These are phyloP conservation scores for Debaryomyces hansenii DNA, from an alignment of 805 yeast species.

Conservation along the genomic window DNA sequence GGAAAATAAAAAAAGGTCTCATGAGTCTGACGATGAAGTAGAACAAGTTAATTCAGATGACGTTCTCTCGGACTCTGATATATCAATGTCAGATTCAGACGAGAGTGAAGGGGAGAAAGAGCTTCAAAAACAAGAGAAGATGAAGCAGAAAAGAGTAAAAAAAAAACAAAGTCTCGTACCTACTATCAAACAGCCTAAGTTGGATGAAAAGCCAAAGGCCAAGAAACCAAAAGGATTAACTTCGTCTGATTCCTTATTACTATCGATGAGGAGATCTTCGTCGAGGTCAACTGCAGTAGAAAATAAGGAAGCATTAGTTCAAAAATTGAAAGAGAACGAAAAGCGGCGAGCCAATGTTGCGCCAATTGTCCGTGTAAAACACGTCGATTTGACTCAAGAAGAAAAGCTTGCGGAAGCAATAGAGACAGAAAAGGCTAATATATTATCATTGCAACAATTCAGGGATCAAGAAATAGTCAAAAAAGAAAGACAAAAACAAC, in stretches of 20 bases:
- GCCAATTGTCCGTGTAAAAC: conserved; percentile 41
- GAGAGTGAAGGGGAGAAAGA: conserved; percentile 73
- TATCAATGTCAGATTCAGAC: conserved; percentile 51
- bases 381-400: conserved; percentile 63
- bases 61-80: conserved; percentile 55
- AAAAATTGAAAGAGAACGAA: conserved; percentile 69
- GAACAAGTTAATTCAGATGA: conserved; percentile 42
- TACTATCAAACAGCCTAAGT: conserved; percentile 32
- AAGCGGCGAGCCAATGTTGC: conserved; percentile 50
- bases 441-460: conserved; percentile 70
- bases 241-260: conserved; percentile 50
- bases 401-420: conserved; percentile 79
- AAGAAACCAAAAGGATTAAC: conserved; percentile 25
- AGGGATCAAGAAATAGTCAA: conserved; percentile 82
- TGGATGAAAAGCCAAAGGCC: conserved; percentile 26
- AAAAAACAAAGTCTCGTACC: conserved; percentile 23
- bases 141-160: conserved; percentile 28
- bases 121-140: conserved; percentile 46
- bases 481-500: conserved; percentile 72
- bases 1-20: conserved; percentile 17
- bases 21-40: conserved; percentile 15
- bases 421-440: conserved; percentile 78
- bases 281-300: conserved; percentile 75
- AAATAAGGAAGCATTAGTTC: conserved; percentile 73
- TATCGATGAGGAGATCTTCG: conserved; percentile 64